A percentile compares a stretch with the other conserved stretches of the same genome.
phyloP scores from a whole-genome alignment of 83 land plant species.

The Thuja plicata region DNA sequence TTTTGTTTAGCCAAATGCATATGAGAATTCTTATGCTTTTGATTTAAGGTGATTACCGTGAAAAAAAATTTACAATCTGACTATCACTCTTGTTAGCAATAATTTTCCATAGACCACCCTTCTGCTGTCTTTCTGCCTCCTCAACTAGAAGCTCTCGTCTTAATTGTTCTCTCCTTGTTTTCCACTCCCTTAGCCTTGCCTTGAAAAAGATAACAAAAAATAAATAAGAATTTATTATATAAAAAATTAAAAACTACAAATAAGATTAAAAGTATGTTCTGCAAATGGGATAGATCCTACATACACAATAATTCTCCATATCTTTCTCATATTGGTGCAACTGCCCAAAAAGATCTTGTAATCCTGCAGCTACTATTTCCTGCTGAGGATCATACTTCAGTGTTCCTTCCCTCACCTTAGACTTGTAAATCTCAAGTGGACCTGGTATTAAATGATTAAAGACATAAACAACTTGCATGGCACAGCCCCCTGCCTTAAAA shows the following conservation, averaged over 20 bases:
- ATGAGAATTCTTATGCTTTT: background rate
- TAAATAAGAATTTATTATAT: background rate
- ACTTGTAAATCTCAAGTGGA: conserved; percentile 41
- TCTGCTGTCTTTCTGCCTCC: conserved; percentile 57
- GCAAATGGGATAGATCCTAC: background rate
- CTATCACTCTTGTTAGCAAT: conserved; percentile 16
- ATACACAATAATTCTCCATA: conserved; percentile 69
- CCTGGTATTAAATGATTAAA: conserved; percentile 34
- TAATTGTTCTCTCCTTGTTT: conserved; percentile 43
- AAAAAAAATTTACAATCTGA: conserved; percentile 24
- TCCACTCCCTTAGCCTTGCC: conserved; percentile 54
- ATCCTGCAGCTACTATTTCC: conserved; percentile 55
- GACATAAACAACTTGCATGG: background rate
- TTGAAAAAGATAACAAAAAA: conserved; percentile 12
- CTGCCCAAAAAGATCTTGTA: conserved; percentile 50
- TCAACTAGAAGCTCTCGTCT: conserved; percentile 48
- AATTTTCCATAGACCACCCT: conserved; percentile 25
- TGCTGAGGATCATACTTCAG: conserved; percentile 60
- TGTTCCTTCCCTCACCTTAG: conserved; percentile 49
- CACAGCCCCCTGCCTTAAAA: background rate
- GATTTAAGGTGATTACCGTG: background rate
- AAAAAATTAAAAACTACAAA: background rate
- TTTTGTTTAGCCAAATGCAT: background rate
- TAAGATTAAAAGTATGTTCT: background rate
- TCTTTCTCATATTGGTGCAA: conserved; percentile 65